Evolutionary conservation across 2,329 filamentous ascomycete species (phyloP).

Genomic region (Alternaria postmessia): DNA sequence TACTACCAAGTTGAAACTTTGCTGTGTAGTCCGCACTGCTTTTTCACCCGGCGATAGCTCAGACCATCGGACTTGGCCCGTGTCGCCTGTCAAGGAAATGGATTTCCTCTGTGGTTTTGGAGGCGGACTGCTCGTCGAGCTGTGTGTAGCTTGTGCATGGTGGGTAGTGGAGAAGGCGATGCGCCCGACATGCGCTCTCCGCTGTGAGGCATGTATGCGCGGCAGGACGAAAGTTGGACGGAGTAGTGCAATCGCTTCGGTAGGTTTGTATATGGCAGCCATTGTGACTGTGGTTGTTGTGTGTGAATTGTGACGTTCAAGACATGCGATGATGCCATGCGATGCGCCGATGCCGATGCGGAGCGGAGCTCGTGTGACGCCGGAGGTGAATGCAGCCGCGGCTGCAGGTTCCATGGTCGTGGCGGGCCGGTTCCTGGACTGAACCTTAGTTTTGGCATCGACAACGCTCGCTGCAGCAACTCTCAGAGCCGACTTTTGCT

Average conservation of each 20-base stretch:
- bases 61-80: constrained; percentile 81
- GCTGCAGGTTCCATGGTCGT: constrained; percentile 22
- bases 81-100: constrained; percentile 86
- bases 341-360: not conserved
- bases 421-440: constrained; percentile 27
- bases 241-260: constrained; percentile 42
- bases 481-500: not conserved
- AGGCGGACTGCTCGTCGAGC: constrained; percentile 29
- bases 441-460: constrained; percentile 26
- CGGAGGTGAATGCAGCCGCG: constrained; percentile 20
- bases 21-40: constrained; percentile 83
- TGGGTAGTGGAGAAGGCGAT: constrained; percentile 38
- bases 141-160: constrained; percentile 39
- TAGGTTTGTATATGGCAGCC: constrained; percentile 41
- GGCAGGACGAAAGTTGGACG: constrained; percentile 35
- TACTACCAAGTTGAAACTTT: constrained; percentile 85
- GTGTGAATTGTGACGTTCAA: constrained; percentile 5
- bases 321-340: not conserved
- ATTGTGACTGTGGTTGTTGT: constrained; percentile 26
- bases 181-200: constrained; percentile 20
- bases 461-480: constrained; percentile 24
- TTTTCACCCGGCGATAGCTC: constrained; percentile 81
- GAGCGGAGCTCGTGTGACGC: constrained; percentile 19
- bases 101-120: constrained; percentile 66
- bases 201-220: constrained; percentile 24